These are phyloP conservation scores for Boletus coccyginus DNA, from an alignment of 768 basidiomycete genomes.

Conservation along the genomic window DNA sequence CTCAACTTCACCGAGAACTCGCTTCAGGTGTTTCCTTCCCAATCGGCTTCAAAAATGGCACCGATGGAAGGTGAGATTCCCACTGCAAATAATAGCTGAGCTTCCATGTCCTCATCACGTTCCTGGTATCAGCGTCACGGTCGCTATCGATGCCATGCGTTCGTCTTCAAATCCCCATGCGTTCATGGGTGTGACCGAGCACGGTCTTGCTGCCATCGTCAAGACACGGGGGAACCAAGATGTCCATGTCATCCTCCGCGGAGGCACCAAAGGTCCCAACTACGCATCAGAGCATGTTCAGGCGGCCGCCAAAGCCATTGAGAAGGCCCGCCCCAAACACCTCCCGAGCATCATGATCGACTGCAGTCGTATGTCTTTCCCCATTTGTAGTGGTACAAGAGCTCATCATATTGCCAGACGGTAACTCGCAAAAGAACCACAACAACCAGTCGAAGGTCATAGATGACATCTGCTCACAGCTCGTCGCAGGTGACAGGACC, in stretches of 20 bases:
- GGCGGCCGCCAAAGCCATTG: constrained; percentile 57
- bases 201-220: constrained; percentile 92
- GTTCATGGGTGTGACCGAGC: constrained; percentile 91
- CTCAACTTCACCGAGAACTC: constrained; percentile 94
- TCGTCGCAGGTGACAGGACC: constrained; percentile 59
- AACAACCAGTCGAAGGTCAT: constrained; percentile 85
- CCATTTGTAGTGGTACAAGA: not conserved
- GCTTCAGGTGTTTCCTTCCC: constrained; percentile 97
- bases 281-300: constrained; percentile 71
- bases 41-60: constrained; percentile 99
- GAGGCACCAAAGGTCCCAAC: constrained; percentile 90
- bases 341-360: constrained; percentile 84
- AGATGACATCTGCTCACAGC: constrained; percentile 68
- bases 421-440: constrained; percentile 95
- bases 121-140: constrained; percentile 51
- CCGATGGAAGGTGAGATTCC: constrained; percentile 72
- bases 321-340: constrained; percentile 53
- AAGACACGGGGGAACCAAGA: constrained; percentile 83
- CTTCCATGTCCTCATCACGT: constrained; percentile 1
- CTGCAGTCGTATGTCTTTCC: constrained; percentile 61
- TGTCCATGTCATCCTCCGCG: constrained; percentile 95
- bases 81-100: not conserved
- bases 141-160: constrained; percentile 97
- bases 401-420: constrained; percentile 48
- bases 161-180: constrained; percentile 89